Conservation (phyloP, 441 rosid genomes). For the Melastoma candidum region DNA sequence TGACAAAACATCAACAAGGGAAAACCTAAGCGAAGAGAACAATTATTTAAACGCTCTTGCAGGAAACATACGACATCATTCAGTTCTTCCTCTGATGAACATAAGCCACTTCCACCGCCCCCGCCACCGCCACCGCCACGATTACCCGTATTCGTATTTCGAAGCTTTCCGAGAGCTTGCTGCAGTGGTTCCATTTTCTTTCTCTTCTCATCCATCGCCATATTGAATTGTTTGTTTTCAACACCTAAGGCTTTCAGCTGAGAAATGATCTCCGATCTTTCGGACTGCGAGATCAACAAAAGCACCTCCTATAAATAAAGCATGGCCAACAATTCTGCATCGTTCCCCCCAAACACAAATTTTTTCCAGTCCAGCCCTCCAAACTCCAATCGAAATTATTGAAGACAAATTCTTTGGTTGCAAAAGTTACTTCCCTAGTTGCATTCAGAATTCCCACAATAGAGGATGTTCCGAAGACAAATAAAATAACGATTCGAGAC, state of each 20-base stretch:
- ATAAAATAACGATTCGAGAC: too few relatives aligned
- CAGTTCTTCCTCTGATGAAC: constrained; percentile 18
- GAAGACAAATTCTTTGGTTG: too few relatives aligned
- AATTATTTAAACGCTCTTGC: not conserved
- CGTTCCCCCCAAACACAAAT: not conserved
- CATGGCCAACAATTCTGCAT: not conserved
- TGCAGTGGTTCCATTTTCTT: constrained; percentile 11
- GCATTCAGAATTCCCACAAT: too few relatives aligned
- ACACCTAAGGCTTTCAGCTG: constrained; percentile 6
- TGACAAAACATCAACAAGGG: not conserved
- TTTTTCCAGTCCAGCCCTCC: not conserved
- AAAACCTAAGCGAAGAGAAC: not conserved
- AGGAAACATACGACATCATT: constrained; percentile 8
- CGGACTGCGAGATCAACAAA: constrained; percentile 4
- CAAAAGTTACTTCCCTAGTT: too few relatives aligned
- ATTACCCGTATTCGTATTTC: not conserved
- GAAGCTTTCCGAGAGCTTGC: constrained; percentile 6
- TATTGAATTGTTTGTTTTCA: constrained; percentile 7
- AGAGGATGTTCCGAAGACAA: too few relatives aligned
- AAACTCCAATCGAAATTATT: not conserved
- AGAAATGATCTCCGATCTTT: constrained; percentile 9
- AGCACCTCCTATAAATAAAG: not conserved
- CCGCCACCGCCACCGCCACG: not conserved
- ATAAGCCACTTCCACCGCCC: not conserved
- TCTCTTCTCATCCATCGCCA: constrained; percentile 6